Base-by-base conservation (phyloP, 352 stramenopile genomes). In the Aphanomyces cochlioides region DNA sequence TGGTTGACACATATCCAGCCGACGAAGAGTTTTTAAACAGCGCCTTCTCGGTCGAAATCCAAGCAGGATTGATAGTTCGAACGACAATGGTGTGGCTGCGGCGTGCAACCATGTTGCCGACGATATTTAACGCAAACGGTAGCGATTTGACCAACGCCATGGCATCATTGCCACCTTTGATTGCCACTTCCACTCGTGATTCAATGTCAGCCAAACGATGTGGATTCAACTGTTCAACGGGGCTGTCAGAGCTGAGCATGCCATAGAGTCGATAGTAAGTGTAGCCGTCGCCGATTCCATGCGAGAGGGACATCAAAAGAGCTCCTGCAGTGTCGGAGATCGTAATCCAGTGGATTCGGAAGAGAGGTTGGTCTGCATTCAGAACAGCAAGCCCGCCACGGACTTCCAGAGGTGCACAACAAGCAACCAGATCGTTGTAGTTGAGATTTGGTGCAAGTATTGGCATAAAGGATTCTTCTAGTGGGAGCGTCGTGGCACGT, bases 241-340 rank as follows among this genome's bases (percentile, higher is more conserved):
- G 28, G 17, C 5, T 38, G 36, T 56, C 43, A 34, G 38, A 48
- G 64, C 72, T 54, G 2, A 85, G 53, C 79, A 85, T 85, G 38
- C 78, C 66, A 37, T 74, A 76, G 19, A 85, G 38, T 66, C 63
- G 67, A 47, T 83, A 83, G 66, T 78, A 83, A 5, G 77, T 82
- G 48, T 80, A 63, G n/a, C 59, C 74, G 59, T 84, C 78, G 56
- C 78, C 79, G 8, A 73, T 68, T n/a, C 72, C 61, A 64, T 79
- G 77, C 13, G 71, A 74, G 68, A 79, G 74, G 57, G 64, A 76
- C 12, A 79, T 68, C 59, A 80, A 60, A 2, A 83, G 40, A 12
- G 73, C 77, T 6, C 68, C 56, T 21, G 53, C 53, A 40, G 59
- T 47, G 0, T 19, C 47, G 43, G 64, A 56, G 50, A 77, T 71